Evolutionary conservation across 2,329 filamentous ascomycete genomes (phyloP), one percentile per base, ranked within the genome.

Genomic region (Fusarium piperis): DNA sequence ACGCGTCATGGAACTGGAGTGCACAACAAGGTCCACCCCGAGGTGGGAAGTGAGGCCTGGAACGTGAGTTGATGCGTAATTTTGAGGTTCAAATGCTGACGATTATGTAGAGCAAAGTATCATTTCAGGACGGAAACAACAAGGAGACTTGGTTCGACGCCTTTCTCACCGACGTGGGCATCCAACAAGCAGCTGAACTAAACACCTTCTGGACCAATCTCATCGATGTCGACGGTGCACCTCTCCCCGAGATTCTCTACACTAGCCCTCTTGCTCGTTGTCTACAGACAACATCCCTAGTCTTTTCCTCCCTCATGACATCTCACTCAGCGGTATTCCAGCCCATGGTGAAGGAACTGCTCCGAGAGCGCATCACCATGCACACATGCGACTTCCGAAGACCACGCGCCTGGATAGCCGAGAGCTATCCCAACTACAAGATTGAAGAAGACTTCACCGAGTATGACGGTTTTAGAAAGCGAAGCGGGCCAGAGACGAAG

Each of bases 321-420:
- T 65, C 71, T 56, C 80, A 62, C 70, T 85, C 39, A 77, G 75
- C 71, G 12, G 80, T 81, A 0, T 89, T 89, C 67, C 79, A 77
- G 7, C 88, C 88, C 0, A 79, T 84, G 2, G 79, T 92, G 74
- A 90, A 89, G 75, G 89, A 91, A 64, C 76, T 85, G 6, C 81
- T 91, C 15, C 83, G 90, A 20, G 90, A 92, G 77, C 85, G 87
- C 3, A 84, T 90, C 64, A 89, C 87, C 10, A 82, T 86, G 60
- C 89, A 91, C 76, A 91, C 89, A 0, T 92, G 90, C 76, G 89
- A 92, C 76, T 83, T 86, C 16, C 83, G 89, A 16, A 85, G 84
- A 56, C 77, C 81, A 9, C 82, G 81, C 46, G 80, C 83, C 0
- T 85, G 81, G 75, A 89, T 92, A 67, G 78, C 78, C 1, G 67